These are phyloP conservation scores for Daldinia bambusicola DNA, from an alignment of 495 filamentous ascomycete species.

Conservation along the genomic window DNA sequence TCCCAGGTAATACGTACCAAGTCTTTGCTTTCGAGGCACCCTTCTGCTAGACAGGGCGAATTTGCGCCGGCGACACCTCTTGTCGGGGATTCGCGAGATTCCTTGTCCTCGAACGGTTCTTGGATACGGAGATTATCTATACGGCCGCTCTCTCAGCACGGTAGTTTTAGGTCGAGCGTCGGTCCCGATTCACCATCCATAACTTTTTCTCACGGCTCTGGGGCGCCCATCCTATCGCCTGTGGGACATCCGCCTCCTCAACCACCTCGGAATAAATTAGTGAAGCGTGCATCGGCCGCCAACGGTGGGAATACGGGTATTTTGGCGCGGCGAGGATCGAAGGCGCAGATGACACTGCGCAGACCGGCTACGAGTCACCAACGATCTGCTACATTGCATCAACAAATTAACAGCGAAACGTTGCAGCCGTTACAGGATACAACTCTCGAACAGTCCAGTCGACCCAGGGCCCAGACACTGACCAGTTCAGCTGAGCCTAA, in stretches of 20 bases:
- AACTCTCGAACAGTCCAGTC: constrained; percentile 50
- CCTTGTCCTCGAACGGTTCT: constrained; percentile 69
- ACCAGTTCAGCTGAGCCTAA: constrained; percentile 23
- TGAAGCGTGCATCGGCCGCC: constrained; percentile 79
- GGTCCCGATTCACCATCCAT: constrained; percentile 75
- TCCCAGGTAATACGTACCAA: constrained; percentile 51
- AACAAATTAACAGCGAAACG: constrained; percentile 53
- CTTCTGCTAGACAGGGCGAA: constrained; percentile 57
- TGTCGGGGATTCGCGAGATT: constrained; percentile 56
- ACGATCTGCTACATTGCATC: constrained; percentile 74
- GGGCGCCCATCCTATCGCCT: constrained; percentile 68
- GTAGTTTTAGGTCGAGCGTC: constrained; percentile 72
- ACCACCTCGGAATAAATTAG: constrained; percentile 80
- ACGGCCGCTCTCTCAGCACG: constrained; percentile 75
- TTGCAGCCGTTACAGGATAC: constrained; percentile 44
- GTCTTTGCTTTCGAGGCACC: constrained; percentile 52
- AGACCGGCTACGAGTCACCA: constrained; percentile 91
- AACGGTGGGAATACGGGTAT: constrained; percentile 58
- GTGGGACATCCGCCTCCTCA: constrained; percentile 55
- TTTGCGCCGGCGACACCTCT: constrained; percentile 45
- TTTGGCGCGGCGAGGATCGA: constrained; percentile 56
- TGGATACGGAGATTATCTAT: constrained; percentile 81
- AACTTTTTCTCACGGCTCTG: constrained; percentile 76
- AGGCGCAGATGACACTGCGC: constrained; percentile 68
- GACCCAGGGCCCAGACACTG: constrained; percentile 42